These are phyloP conservation scores for Leptomonas pyrrhocoris DNA, from an alignment of 208 protist genomes.

Conservation along the genomic window DNA sequence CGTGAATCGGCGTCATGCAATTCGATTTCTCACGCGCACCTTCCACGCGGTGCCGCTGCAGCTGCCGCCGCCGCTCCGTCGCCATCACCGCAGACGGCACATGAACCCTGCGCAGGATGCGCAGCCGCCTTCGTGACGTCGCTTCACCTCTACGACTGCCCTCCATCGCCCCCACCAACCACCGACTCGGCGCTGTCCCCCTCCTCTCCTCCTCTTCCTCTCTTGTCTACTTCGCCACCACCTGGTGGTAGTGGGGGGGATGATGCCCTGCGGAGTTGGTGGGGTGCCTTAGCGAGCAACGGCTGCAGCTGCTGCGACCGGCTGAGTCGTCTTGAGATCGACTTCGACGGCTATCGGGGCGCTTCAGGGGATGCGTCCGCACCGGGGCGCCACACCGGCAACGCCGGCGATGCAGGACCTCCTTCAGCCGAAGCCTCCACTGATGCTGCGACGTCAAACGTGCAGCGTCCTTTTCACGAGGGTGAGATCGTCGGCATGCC, in stretches of 20 bases:
- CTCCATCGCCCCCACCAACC: not conserved
- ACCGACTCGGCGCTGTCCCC: not conserved
- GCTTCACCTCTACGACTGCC: constrained; percentile 20
- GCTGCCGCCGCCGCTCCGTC: not conserved
- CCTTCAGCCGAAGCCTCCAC: too few species aligned
- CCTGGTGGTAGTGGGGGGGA: not conserved
- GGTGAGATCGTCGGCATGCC: too few species aligned
- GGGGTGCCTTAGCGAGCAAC: not conserved
- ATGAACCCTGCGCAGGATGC: too few species aligned
- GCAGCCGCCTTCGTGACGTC: constrained; percentile 7
- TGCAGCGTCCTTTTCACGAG: not conserved
- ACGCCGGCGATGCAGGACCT: too few species aligned
- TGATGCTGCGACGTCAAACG: not conserved
- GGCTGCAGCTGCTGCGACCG: not conserved
- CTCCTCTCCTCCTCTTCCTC: not conserved
- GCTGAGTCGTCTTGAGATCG: not conserved
- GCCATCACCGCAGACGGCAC: too few species aligned
- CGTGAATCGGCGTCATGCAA: not conserved
- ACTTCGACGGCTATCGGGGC: constrained; percentile 10
- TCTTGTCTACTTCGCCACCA: too few species aligned
- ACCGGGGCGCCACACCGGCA: too few species aligned
- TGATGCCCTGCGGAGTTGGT: not conserved
- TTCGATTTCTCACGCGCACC: not conserved
- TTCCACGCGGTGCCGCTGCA: not conserved
- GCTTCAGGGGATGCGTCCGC: not conserved